Base-by-base conservation (phyloP, 106 monocot species). In the Dioscorea alata region DNA sequence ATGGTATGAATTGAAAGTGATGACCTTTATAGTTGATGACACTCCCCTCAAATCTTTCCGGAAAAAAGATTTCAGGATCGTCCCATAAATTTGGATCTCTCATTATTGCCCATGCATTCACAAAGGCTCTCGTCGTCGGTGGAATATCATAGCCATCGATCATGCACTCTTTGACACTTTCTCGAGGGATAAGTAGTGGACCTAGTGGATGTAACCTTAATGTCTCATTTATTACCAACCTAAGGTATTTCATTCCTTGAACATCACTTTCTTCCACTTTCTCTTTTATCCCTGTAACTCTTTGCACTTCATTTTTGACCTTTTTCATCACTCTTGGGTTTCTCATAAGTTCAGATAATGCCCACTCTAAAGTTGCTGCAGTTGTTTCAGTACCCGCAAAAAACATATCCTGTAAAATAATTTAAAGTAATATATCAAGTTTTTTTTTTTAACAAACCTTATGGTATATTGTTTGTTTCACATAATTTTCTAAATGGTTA, bases 341-440 rank as follows among this genome's bases (percentile, higher is more conserved):
- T 25, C 15, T 78, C 18, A 63, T 53, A 5, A 83, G 74, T 71
- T 78, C 78, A 12, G 74, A 34, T 74, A 83, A 71, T 19, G 74
- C 62, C 74, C 69, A 78, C 8, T 61, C 70, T 15, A 78, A 23
- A 15, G 78, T 71, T 23, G 75, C 66, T 10, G 69, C 48, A 15
- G 80, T 65, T 13, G 80, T 80, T 22, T 74, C 74, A 0, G 80
- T 69, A n/a, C 68, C 77, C 4, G 61, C 82, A 13, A 73, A 15
- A 2, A 82, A 65, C 60, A 82, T 23, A 33, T 82, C 77, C 73
- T 79, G 48, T 17, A 73, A 35, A 34, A 42, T 0, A 8, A 42
- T 8, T 42, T 42, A 2, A 12, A 42, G 42, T 42, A 3, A 42
- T 0, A 8, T 42, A 42, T 42, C 42, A 42, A 42, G 28, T 28